A percentile compares a stretch with the other conserved stretches of the same genome.
phyloP scores from a whole-genome alignment of 2,329 filamentous ascomycete species.

The Pyricularia sp. region DNA sequence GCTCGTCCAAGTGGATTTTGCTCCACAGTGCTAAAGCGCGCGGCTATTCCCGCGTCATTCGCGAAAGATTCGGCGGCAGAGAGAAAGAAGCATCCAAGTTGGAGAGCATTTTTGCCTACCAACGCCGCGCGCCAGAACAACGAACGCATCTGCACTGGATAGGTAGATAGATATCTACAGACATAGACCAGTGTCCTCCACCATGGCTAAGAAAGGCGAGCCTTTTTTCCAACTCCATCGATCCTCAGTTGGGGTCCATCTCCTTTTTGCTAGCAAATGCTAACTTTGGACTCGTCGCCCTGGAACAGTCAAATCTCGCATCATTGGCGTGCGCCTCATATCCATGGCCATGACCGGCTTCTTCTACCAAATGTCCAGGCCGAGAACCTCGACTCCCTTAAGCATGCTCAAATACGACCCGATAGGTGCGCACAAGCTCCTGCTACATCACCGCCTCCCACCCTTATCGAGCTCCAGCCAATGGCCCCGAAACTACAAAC shows the following conservation, averaged over 20 bases:
- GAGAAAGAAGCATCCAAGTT: neutral
- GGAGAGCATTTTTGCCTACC: neutral
- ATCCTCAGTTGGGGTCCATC: neutral
- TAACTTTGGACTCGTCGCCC: neutral
- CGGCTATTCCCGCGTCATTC: neutral
- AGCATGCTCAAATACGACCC: constrained; percentile 99
- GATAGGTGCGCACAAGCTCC: constrained; percentile 49
- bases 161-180: neutral
- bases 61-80: neutral
- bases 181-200: neutral
- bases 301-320: constrained; percentile 68
- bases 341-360: constrained; percentile 99
- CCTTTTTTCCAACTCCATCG: neutral
- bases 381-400: constrained; percentile 67
- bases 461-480: neutral
- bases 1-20: neutral
- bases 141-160: neutral
- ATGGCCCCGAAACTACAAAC: neutral
- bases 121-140: neutral
- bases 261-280: neutral
- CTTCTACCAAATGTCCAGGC: constrained; percentile 83
- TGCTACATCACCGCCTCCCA: neutral
- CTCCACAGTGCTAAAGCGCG: neutral
- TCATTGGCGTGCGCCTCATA: constrained; percentile 83
- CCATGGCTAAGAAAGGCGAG: constrained; percentile 25